Base-by-base conservation (phyloP, 352 stramenopile species). In the Globisporangium megalacanthum region DNA sequence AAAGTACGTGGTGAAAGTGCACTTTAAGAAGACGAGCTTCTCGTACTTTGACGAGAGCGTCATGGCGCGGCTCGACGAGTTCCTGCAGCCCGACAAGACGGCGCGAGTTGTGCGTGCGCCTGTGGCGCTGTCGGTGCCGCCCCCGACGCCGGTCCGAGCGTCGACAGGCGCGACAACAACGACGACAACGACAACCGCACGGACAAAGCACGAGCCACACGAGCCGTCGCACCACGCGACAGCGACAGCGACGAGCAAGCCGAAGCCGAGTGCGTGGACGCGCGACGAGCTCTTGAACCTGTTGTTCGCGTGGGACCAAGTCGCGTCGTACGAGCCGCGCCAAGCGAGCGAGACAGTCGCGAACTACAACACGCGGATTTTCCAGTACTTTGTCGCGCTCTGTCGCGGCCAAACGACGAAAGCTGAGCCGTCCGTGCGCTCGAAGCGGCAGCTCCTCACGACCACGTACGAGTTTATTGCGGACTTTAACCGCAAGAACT, bases 401-500 rank as follows among this genome's bases (percentile, higher is more conserved):
- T 44, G n/a, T 6, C 11, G 20, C 9, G 47, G 48, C 15, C 17
- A 6, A 4, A 49, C 49, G 36, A 49, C 22, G 22, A 62, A 62
- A 19, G n/a, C 41, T 7, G 56, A 62, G 29, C 39, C 39, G 8
- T 56, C 56, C 3, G 42, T 62, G 10, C 49, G 50, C 20, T 56
- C 56, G 3, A 62, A 62, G 44, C 42, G 56, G 10, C 50, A 62
- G 41, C 54, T 46, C 4, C n/a, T 62, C 22, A 52, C 56, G 49
- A 46, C 37, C 8, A 62, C 56, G 29, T 62, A 51, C 41, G 49
- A 62, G 49, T 56, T 62, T 17, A 62, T 62, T 41, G 25, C 29
- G 29, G 56, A 62, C 22, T 62, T 56, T 39, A 62, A 62, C 22
- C 56, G 56, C 7, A 55, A 62, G 49, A 55, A 62, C 49, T 60